These are phyloP conservation scores for Odontarrhena argentea DNA, from an alignment of 345 rosid genomes.

Conservation along the genomic window DNA sequence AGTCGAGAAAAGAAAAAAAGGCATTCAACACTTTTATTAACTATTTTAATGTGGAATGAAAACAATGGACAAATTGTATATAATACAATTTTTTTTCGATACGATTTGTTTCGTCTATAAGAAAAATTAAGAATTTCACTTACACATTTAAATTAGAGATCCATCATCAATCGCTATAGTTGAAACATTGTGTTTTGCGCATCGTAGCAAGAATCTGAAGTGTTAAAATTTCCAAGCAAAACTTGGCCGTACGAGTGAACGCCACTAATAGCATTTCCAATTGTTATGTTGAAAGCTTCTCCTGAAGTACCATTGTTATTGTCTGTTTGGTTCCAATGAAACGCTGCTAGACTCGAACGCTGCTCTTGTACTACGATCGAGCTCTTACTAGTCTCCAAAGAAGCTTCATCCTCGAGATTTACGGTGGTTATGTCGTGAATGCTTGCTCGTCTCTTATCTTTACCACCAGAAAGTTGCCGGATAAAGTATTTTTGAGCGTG, in stretches of 20 bases:
- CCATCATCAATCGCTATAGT: conserved; percentile 16
- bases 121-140: conserved; percentile 35
- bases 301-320: conserved; percentile 24
- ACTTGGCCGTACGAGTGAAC: conserved; percentile 32
- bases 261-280: conserved; percentile 33
- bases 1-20: background rate
- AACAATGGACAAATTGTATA: conserved; percentile 34
- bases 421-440: conserved; percentile 96
- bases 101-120: conserved; percentile 26
- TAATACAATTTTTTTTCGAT: conserved; percentile 31
- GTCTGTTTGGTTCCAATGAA: conserved; percentile 36
- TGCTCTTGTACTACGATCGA: conserved; percentile 37
- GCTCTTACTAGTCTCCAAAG: conserved; percentile 52
- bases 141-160: conserved; percentile 30
- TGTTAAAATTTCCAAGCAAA: conserved; percentile 33
- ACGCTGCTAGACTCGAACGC: conserved; percentile 35
- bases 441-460: conserved; percentile 95
- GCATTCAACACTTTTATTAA: conserved; percentile 18
- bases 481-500: conserved; percentile 98
- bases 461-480: conserved; percentile 85
- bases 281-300: conserved; percentile 36
- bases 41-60: conserved; percentile 14
- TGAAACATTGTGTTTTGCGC: conserved; percentile 37
- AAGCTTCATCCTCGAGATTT: conserved; percentile 58
- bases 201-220: conserved; percentile 36